These are phyloP conservation scores for Lachancea thermotolerans DNA, from an alignment of 805 yeast genomes.

Conservation along the genomic window DNA sequence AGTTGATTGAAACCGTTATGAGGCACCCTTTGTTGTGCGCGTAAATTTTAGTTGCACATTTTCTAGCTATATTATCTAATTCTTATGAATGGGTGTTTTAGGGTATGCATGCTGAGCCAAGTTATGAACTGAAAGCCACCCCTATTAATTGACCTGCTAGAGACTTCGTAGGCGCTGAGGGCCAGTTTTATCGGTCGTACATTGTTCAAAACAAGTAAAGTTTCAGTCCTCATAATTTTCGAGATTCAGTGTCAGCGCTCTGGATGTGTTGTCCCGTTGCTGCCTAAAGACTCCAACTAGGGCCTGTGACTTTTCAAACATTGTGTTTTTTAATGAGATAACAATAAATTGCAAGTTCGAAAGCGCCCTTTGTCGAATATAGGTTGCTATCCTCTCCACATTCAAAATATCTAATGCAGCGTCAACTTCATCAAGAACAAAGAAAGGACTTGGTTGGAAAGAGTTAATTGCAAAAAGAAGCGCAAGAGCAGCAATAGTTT, in stretches of 20 bases:
- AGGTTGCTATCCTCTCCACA: constrained; percentile 80
- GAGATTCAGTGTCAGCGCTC: constrained; percentile 66
- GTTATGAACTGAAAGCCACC: no score
- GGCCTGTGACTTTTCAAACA: constrained; percentile 84
- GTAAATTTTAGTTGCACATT: no score
- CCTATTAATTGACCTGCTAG: no score
- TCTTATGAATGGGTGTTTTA: no score
- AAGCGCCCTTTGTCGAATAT: constrained; percentile 67
- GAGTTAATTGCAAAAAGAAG: constrained; percentile 86
- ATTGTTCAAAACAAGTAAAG: no score
- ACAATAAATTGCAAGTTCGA: constrained; percentile 86
- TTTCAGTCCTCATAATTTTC: constrained; percentile 37
- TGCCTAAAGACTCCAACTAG: constrained; percentile 90
- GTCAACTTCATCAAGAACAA: constrained; percentile 95
- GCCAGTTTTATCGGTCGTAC: no score
- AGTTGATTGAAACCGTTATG: no score
- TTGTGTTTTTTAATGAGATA: constrained; percentile 78
- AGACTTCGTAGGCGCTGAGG: no score
- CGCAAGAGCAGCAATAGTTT: constrained; percentile 93
- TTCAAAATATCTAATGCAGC: constrained; percentile 92
- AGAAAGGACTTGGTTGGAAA: constrained; percentile 89
- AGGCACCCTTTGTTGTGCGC: no score
- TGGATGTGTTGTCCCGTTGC: constrained; percentile 64
- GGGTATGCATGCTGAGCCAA: no score
- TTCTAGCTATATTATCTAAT: no score